Conservation (phyloP, 2,329 filamentous ascomycete species). For the Decorospora gaudefroyi region DNA sequence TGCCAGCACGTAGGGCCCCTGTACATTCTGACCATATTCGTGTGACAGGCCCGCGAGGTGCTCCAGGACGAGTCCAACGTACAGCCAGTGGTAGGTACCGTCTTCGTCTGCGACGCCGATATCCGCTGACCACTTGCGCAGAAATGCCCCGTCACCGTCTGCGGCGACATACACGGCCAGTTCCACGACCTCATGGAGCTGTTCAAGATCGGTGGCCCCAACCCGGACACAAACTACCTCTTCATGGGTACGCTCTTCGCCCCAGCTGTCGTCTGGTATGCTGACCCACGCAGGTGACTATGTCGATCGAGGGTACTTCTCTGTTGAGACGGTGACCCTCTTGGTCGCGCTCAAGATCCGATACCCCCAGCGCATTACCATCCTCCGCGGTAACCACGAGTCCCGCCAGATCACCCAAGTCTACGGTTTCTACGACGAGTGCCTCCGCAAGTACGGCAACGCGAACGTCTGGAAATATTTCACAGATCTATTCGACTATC, state of each 20-base stretch:
- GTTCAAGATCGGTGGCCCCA: conserved; percentile 97
- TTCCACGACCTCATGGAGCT: conserved; percentile 99
- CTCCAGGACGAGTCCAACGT: conserved; percentile 98
- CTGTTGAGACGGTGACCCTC: conserved; percentile 95
- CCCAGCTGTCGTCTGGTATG: conserved; percentile 4
- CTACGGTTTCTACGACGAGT: conserved; percentile 79
- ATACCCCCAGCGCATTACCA: conserved; percentile 96
- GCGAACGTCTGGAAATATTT: conserved; percentile 79
- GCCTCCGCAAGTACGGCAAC: conserved; percentile 76
- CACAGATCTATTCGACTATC: conserved; percentile 77
- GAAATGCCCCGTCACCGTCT: conserved; percentile 98
- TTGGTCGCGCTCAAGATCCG: conserved; percentile 97
- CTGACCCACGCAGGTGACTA: conserved; percentile 75
- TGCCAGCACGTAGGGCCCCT: neutral
- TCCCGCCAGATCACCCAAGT: conserved; percentile 78
- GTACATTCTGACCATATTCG: conserved; percentile 20
- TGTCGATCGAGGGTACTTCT: conserved; percentile 98
- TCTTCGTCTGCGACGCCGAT: neutral
- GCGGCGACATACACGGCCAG: conserved; percentile 98
- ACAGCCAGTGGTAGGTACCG: conserved; percentile 82
- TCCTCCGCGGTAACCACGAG: conserved; percentile 90
- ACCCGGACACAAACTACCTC: conserved; percentile 98
- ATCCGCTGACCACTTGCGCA: conserved; percentile 32
- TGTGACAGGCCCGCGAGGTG: conserved; percentile 81
- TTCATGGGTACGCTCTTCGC: conserved; percentile 76